Percentiles rank a stretch among this genome's conserved stretches.
phyloP scores from a whole-genome alignment of 352 stramenopile species.

The Pythium coloratum region DNA sequence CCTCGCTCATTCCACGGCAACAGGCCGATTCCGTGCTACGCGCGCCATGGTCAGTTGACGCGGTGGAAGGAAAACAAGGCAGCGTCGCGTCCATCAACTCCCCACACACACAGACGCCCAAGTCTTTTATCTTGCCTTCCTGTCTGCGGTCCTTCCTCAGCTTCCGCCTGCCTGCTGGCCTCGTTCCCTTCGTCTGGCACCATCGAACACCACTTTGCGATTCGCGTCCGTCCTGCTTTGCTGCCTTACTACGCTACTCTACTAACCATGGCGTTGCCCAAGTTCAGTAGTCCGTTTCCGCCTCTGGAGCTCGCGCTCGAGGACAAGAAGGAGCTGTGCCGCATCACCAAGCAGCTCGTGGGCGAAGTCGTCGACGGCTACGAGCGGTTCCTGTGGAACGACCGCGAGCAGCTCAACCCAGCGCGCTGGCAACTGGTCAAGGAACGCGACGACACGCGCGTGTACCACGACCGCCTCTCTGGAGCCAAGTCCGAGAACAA shows the following conservation, averaged over 20 bases:
- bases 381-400: constrained; percentile 47
- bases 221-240: not conserved
- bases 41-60: constrained; percentile 4
- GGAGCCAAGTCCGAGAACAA: constrained; percentile 22
- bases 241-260: not conserved
- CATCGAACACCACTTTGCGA: constrained; percentile 8
- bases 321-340: constrained; percentile 56
- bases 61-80: constrained; percentile 20
- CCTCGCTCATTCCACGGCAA: constrained; percentile 2
- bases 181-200: not conserved
- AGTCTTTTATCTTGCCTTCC: not conserved
- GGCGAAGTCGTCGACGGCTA: constrained; percentile 50
- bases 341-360: constrained; percentile 49
- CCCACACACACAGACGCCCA: not conserved
- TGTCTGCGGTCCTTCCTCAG: not conserved
- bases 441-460: constrained; percentile 43
- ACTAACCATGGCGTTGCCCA: constrained; percentile 17
- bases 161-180: not conserved
- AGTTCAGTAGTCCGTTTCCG: constrained; percentile 56
- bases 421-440: constrained; percentile 52
- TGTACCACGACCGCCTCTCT: constrained; percentile 42
- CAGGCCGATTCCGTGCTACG: not conserved
- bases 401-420: constrained; percentile 39
- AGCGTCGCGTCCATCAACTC: not conserved
- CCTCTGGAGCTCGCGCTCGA: constrained; percentile 45